Base-by-base conservation (phyloP, 768 basidiomycete genomes). In the Amanita subjunquillea region DNA sequence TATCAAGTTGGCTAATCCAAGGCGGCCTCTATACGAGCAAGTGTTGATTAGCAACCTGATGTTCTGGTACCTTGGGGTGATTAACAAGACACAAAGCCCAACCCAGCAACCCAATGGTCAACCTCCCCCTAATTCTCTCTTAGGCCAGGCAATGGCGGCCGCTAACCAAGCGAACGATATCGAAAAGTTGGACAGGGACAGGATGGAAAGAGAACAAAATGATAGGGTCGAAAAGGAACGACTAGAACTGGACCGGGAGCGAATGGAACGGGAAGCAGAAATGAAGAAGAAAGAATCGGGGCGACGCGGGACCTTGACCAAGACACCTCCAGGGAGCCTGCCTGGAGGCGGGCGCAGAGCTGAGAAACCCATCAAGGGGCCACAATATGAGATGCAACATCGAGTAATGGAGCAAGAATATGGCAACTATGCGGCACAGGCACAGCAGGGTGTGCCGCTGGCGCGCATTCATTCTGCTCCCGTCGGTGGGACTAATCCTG, bases 31-130 rank as follows among this genome's bases (percentile, higher is more conserved):
- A 15, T 98, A 96, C 62, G 96, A 99, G 72, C 96, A 99, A 67
- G 96, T 88, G 50, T 72, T 91, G 53, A 91, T 90, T 66, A 90
- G 87, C 63, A 92, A 92, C 64, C 72, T 92, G 61, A 96, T 95
- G 91, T 98, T 99, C 75, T 99, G 96, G 96, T 99, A 98, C 65
- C 77, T 99, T 36, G 91, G 94, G 10, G 85, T 97, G 58, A 98
- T 97, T 69, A 96, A 97, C 68, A 93, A 95, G 69, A 80, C 90
- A 17, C 85, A 84, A 61, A 77, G 62, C 49, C 71, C 75, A 12
- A 66, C 72, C 3, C 63, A 71, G 10, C 59, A 74, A 37, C 57
- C 69, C 27, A 64, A 62, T 37, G 65, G 56, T 34, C 67, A 68
- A 64, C 61, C 44, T 43, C 22, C 51, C 30, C 62, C 47, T 34